Conservation (phyloP, 2,329 filamentous ascomycete species). For the Penicillium sp. region DNA sequence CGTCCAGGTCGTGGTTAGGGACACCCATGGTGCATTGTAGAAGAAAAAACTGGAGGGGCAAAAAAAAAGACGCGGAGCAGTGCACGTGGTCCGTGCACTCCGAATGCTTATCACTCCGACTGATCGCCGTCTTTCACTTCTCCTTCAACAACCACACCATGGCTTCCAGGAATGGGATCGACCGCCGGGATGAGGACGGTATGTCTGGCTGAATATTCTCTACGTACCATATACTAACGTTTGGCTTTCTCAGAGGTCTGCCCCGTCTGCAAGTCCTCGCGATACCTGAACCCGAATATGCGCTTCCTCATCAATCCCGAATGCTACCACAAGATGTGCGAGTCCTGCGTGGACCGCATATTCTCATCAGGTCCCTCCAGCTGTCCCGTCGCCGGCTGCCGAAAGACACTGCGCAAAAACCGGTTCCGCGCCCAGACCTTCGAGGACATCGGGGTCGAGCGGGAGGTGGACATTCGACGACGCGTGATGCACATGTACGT, state of each 20-base stretch:
- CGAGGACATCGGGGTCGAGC: conserved; percentile 78
- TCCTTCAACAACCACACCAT: conserved; percentile 11
- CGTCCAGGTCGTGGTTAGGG: conserved; percentile 53
- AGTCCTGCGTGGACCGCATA: conserved; percentile 88
- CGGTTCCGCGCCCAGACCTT: conserved; percentile 88
- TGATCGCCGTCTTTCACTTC: conserved; percentile 7
- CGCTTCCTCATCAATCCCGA: conserved; percentile 94
- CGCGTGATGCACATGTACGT: conserved; percentile 61
- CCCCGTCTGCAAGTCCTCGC: conserved; percentile 93
- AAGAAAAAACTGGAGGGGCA: not conserved
- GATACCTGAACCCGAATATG: conserved; percentile 92
- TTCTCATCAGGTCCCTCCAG: conserved; percentile 88
- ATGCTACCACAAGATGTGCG: conserved; percentile 99
- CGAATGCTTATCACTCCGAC: conserved; percentile 7
- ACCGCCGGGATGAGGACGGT: conserved; percentile 44
- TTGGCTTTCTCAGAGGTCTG: conserved; percentile 63
- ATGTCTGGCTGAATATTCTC: conserved; percentile 3
- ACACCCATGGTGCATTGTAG: conserved; percentile 27
- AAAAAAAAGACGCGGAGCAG: conserved; percentile 12
- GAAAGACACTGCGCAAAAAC: conserved; percentile 76
- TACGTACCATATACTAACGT: conserved; percentile 7
- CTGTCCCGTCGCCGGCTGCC: conserved; percentile 86
- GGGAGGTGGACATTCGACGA: conserved; percentile 86
- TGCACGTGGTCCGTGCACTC: conserved; percentile 25
- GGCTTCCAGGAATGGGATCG: conserved; percentile 29